Conservation (phyloP, 352 stramenopile genomes). For the Pythium volutum region DNA sequence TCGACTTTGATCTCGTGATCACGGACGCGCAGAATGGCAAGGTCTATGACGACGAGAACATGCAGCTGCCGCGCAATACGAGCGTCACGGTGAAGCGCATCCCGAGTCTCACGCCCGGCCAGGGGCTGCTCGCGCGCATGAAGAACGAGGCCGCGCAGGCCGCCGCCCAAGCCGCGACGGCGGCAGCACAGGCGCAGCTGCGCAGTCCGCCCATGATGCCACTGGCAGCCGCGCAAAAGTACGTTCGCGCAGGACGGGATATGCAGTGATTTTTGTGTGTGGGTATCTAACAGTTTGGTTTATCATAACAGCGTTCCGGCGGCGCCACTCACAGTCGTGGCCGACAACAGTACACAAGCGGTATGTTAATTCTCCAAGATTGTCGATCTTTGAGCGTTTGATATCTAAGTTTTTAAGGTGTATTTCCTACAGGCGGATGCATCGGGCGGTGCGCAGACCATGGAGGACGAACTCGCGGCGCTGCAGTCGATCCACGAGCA, state of each 20-base stretch:
- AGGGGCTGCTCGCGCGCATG: slow-evolving; percentile 77
- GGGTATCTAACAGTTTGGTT: not conserved
- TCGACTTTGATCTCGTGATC: slow-evolving; percentile 92
- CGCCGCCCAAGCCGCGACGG: slow-evolving; percentile 44
- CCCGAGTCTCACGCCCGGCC: slow-evolving; percentile 73
- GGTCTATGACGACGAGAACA: slow-evolving; percentile 90
- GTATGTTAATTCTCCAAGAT: not conserved
- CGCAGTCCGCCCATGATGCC: slow-evolving; percentile 39
- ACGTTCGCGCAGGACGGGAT: slow-evolving; percentile 22
- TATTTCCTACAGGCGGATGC: slow-evolving; percentile 15
- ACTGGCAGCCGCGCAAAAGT: slow-evolving; percentile 34
- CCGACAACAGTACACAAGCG: slow-evolving; percentile 10
- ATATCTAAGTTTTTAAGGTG: not conserved
- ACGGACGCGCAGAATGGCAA: slow-evolving; percentile 91
- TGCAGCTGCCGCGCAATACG: slow-evolving; percentile 87
- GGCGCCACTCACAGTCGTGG: slow-evolving; percentile 23
- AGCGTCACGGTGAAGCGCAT: slow-evolving; percentile 92
- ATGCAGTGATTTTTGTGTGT: not conserved
- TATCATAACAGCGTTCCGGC: slow-evolving; percentile 10
- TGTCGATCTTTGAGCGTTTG: not conserved
- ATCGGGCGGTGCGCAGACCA: slow-evolving; percentile 59
- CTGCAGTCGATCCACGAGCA: slow-evolving; percentile 83
- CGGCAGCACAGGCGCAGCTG: slow-evolving; percentile 22
- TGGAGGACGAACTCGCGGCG: slow-evolving; percentile 83
- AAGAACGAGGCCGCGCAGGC: slow-evolving; percentile 75